phyloP scores from a whole-genome alignment of 495 filamentous ascomycete genomes.

The Saxophila tyrrhenica region DNA sequence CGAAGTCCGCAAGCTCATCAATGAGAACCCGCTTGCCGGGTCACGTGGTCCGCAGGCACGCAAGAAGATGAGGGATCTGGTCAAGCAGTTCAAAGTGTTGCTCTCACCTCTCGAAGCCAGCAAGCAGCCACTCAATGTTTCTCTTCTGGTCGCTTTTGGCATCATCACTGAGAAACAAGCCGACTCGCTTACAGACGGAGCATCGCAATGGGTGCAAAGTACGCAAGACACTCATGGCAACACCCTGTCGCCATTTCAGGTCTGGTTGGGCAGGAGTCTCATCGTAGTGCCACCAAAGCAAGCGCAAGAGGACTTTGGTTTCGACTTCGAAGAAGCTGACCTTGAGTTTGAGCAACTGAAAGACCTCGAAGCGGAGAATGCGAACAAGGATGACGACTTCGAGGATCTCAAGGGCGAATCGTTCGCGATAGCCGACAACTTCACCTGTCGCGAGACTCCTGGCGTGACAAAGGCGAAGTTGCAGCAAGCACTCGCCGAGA shows the following conservation, averaged over 20 bases:
- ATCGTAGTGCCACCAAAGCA: constrained; percentile 31
- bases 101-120: constrained; percentile 29
- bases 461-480: constrained; percentile 24
- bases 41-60: constrained; percentile 26
- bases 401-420: constrained; percentile 43
- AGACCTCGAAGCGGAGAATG: constrained; percentile 52
- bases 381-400: constrained; percentile 37
- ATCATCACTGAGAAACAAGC: constrained; percentile 53
- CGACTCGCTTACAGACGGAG: constrained; percentile 47
- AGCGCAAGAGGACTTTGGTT: constrained; percentile 34
- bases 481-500: constrained; percentile 22
- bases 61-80: constrained; percentile 35
- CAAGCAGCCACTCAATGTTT: constrained; percentile 31
- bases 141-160: constrained; percentile 40
- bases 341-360: constrained; percentile 53
- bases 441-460: constrained; percentile 30
- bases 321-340: constrained; percentile 51
- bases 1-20: constrained; percentile 37
- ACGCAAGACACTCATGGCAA: constrained; percentile 18
- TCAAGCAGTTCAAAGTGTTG: constrained; percentile 36
- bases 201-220: constrained; percentile 39
- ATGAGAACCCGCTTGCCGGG: constrained; percentile 22
- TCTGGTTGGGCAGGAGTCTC: constrained; percentile 51
- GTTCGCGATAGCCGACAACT: constrained; percentile 37
- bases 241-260: constrained; percentile 38